Evolutionary conservation across 139 green algal genomes (phyloP), one percentile per base, ranked within the genome.

Genomic region (Closterium sp.): DNA sequence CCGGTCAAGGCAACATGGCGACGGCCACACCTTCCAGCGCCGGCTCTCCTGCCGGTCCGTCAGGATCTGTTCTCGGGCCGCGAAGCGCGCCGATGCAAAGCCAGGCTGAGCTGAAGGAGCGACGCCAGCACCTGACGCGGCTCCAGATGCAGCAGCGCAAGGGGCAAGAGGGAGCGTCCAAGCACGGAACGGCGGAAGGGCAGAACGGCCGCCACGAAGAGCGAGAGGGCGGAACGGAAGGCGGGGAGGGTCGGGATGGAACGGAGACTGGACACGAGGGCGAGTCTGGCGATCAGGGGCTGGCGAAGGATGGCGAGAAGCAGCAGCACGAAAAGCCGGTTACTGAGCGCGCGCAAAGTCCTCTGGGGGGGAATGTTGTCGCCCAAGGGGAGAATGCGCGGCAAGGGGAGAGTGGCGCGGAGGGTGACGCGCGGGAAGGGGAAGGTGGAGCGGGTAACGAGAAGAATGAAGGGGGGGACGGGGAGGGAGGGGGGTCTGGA

Each of bases 121-220:
- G 62, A 79, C 62, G 62, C 17, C 62, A 79, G 62, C 62, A 79
- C 17, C 62, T 79, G 62, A 27, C 62, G 62, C 62, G 62, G 62
- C 62, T 79, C 27, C 62, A 79, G 85, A 87, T 87, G 85, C 85
- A 87, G 85, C 85, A 87, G 85, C 85, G 27, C 19, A 28, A 87
- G 28, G 21, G 27, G 85, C 31, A 88, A 50, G 38, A 50, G 38
- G 62, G 62, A 79, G 19, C 62, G 62, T 22, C 62, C 0, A 79
- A 79, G 62, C 17, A 79, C 17, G 62, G 19, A 24, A 27, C 17
- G 62, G 62, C 10, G 62, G 62, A 24, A 79, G 62, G 62, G 17
- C 62, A 79, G 62, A 79, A 79, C 62, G 62, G 62, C 17, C 62
- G 62, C 7, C 38, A 50, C 17, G 62, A 79, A 13, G 62, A 13